Conservation (phyloP, 2,329 filamentous ascomycete species). For the Clarireedia monteithiana region DNA sequence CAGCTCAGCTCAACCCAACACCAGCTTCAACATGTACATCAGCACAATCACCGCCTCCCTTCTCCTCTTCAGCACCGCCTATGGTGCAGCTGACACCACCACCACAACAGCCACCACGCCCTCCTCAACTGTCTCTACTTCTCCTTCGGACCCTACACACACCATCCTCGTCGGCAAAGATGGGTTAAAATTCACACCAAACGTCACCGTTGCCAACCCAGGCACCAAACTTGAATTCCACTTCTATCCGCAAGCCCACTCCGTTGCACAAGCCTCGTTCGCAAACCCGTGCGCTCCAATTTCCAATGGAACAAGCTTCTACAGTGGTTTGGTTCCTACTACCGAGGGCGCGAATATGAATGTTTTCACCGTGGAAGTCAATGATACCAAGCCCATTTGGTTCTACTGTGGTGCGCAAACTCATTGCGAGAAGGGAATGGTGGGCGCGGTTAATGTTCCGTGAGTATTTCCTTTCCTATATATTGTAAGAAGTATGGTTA, state of each 20-base stretch:
- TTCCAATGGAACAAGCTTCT: slow-evolving; percentile 21
- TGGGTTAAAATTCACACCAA: slow-evolving; percentile 41
- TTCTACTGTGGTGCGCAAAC: slow-evolving; percentile 34
- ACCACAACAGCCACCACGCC: slow-evolving; percentile 13
- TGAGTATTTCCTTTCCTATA: slow-evolving; percentile 21
- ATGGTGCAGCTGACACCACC: slow-evolving; percentile 6
- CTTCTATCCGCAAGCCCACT: slow-evolving; percentile 45
- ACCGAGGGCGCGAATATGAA: slow-evolving; percentile 14
- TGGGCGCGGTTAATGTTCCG: slow-evolving; percentile 35
- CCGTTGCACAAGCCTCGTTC: slow-evolving; percentile 35
- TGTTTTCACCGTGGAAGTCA: slow-evolving; percentile 36
- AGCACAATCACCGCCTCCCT: slow-evolving; percentile 15
- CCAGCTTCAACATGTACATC: slow-evolving; percentile 24
- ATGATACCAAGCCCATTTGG: slow-evolving; percentile 35
- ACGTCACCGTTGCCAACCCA: slow-evolving; percentile 39
- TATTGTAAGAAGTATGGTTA: not conserved
- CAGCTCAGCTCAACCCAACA: too few species aligned
- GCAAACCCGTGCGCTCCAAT: slow-evolving; percentile 28
- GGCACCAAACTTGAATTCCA: slow-evolving; percentile 48
- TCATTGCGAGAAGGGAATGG: slow-evolving; percentile 38
- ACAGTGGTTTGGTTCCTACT: slow-evolving; percentile 16
- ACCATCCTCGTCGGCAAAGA: slow-evolving; percentile 28
- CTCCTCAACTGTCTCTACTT: slow-evolving; percentile 5
- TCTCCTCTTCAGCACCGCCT: slow-evolving; percentile 16
- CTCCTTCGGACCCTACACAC: slow-evolving; percentile 17